These are phyloP conservation scores for Bretschneidera sinensis DNA, from an alignment of 345 rosid genomes.

Conservation along the genomic window DNA sequence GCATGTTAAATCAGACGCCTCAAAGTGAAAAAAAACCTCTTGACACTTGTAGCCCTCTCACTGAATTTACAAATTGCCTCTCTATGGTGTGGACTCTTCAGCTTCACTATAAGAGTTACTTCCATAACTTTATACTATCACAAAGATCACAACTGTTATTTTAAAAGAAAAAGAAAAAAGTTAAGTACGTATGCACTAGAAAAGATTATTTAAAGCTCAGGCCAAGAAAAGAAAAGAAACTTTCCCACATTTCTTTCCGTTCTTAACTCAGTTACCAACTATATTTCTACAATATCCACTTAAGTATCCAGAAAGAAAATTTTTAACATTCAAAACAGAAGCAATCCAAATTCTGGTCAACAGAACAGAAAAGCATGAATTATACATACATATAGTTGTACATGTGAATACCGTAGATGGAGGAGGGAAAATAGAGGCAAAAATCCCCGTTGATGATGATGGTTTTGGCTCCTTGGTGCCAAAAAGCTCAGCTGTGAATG, in stretches of 20 bases:
- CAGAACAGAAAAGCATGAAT: neutral
- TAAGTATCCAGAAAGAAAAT: neutral
- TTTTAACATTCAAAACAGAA: too few relatives aligned
- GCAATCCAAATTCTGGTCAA: neutral
- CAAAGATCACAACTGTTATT: neutral
- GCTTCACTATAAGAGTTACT: neutral
- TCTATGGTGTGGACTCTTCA: neutral
- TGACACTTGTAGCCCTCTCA: neutral
- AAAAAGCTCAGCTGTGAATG: constrained; percentile 58
- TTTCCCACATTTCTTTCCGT: neutral
- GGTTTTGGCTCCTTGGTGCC: constrained; percentile 56
- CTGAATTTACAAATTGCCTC: neutral
- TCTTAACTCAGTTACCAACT: neutral
- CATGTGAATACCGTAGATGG: constrained; percentile 41
- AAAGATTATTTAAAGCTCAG: neutral
- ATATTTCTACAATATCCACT: neutral
- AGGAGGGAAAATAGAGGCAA: constrained; percentile 62
- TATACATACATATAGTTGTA: too few relatives aligned
- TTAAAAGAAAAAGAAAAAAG: neutral
- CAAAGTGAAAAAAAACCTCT: too few relatives aligned
- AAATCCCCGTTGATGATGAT: constrained; percentile 42
- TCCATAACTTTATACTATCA: neutral
- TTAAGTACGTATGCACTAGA: too few relatives aligned
- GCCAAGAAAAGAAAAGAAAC: neutral
- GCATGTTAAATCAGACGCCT: too few relatives aligned